These are phyloP conservation scores for Huntiella abstrusa DNA, from an alignment of 2,329 filamentous ascomycete species.

Conservation along the genomic window DNA sequence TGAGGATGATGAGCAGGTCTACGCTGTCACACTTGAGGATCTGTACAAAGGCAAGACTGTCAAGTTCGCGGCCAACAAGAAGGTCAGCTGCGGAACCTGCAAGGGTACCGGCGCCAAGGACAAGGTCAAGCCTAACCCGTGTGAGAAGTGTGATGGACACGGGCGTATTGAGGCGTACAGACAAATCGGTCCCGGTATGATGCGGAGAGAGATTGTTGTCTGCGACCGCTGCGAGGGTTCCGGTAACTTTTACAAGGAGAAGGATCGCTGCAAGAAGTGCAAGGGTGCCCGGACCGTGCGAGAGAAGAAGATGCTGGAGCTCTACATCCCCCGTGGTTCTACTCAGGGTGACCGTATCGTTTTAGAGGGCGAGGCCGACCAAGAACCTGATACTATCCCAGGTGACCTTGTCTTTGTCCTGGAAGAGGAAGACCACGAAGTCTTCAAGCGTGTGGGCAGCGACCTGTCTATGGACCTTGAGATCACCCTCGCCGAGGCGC, in stretches of 20 bases:
- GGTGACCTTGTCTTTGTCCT: conserved; percentile 88
- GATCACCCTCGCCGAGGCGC: conserved; percentile 63
- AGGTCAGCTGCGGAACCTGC: conserved; percentile 71
- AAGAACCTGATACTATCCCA: conserved; percentile 70
- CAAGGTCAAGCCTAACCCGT: conserved; percentile 67
- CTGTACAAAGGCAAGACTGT: conserved; percentile 98
- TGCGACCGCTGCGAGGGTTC: conserved; percentile 72
- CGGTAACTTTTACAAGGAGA: conserved; percentile 81
- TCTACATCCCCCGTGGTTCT: conserved; percentile 82
- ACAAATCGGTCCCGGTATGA: conserved; percentile 70
- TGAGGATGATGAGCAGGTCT: conserved; percentile 71
- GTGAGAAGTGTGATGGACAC: conserved; percentile 65
- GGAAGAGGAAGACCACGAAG: conserved; percentile 60
- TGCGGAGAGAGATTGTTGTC: conserved; percentile 58
- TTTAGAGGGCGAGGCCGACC: conserved; percentile 84
- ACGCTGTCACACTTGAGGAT: conserved; percentile 81
- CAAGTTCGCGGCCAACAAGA: conserved; percentile 86
- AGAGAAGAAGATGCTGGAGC: conserved; percentile 84
- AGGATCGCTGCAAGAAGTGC: conserved; percentile 98
- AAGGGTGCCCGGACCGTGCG: conserved; percentile 77
- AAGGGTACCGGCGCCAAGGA: conserved; percentile 83
- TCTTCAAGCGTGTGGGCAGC: conserved; percentile 65
- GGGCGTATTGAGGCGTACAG: conserved; percentile 61
- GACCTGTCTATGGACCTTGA: conserved; percentile 70
- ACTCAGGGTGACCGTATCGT: conserved; percentile 78